Percentiles rank a stretch among this genome's conserved stretches.
These are phyloP conservation scores for Melaleuca alternifolia DNA, from an alignment of 345 rosid genomes.

Conservation along the genomic window DNA sequence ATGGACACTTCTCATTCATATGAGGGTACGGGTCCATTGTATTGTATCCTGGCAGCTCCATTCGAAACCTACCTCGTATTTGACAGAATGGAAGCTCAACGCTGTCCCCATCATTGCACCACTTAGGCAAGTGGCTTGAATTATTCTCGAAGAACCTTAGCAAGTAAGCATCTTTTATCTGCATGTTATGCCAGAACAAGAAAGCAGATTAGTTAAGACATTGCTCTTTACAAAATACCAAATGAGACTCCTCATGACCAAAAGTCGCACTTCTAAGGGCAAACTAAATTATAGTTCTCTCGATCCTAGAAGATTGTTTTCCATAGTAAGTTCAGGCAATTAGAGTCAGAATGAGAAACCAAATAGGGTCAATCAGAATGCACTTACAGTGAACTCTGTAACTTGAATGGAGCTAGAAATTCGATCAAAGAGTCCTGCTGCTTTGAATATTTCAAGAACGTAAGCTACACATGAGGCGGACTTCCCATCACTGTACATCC, in stretches of 20 bases:
- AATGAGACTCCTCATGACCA: neutral
- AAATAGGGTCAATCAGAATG: neutral
- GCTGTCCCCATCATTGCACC: constrained; percentile 86
- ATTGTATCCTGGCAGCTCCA: constrained; percentile 93
- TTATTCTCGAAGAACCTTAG: constrained; percentile 66
- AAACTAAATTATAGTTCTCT: neutral
- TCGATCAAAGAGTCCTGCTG: constrained; percentile 76
- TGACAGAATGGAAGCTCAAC: constrained; percentile 87
- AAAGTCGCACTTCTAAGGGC: neutral
- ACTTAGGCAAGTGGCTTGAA: constrained; percentile 72
- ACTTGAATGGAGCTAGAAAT: constrained; percentile 62
- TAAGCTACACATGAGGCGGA: constrained; percentile 92
- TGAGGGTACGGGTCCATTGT: constrained; percentile 77
- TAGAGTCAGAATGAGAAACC: no score
- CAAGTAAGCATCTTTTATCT: constrained; percentile 62
- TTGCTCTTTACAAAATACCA: neutral
- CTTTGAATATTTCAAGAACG: constrained; percentile 92
- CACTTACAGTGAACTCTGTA: constrained; percentile 87
- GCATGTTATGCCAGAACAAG: neutral
- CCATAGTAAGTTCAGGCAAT: neutral
- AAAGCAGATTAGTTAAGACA: neutral
- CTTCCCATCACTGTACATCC: constrained; percentile 89
- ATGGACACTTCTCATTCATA: constrained; percentile 87
- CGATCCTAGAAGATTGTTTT: neutral
- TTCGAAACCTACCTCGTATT: constrained; percentile 77